Evolutionary conservation across 2,329 filamentous ascomycete genomes (phyloP).

Genomic region (Talaromyces sp.): DNA sequence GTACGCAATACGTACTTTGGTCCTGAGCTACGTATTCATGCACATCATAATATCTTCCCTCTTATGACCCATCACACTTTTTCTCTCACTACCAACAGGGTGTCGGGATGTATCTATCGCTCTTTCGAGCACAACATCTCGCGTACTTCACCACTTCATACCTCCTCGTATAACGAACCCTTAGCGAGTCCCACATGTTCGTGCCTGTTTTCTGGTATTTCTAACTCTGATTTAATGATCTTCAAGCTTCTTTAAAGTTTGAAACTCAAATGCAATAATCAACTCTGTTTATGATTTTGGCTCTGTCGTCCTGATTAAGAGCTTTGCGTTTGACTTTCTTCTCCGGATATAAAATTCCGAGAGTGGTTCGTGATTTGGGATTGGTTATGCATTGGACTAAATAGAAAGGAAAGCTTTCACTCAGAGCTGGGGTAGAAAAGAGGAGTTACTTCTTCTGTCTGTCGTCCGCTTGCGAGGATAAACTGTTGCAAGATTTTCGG

Average conservation of each 20-base stretch:
- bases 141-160: neutral
- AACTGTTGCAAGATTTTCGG: neutral
- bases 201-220: neutral
- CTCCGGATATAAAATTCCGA: neutral
- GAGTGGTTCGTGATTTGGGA: neutral
- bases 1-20: too few relatives aligned
- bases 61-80: neutral
- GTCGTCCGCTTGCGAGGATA: neutral
- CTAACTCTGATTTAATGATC: neutral
- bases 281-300: neutral
- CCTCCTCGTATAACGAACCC: neutral
- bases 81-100: neutral
- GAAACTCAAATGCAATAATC: neutral
- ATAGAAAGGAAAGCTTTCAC: neutral
- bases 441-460: neutral
- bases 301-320: neutral
- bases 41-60: neutral
- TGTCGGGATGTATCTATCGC: neutral
- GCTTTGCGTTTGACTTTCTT: neutral
- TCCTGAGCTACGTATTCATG: neutral
- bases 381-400: neutral
- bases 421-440: neutral
- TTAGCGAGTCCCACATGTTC: conserved; percentile 2
- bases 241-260: neutral
- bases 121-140: neutral